These are phyloP conservation scores for Lodderomyces pseudojiufengensis DNA, from an alignment of 1,139 yeast genomes.

Conservation along the genomic window DNA sequence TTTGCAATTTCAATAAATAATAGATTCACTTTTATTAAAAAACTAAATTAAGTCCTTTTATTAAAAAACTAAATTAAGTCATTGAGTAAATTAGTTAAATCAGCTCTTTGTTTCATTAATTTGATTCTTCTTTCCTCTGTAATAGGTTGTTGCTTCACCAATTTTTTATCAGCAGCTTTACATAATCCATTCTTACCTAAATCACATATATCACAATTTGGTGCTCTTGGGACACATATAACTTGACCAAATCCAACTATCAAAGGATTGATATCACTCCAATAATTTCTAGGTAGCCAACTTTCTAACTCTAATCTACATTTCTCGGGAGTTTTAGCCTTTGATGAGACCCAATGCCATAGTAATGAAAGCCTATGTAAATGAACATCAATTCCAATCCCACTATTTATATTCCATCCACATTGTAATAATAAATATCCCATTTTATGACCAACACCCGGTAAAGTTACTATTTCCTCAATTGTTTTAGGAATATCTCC, in stretches of 20 bases:
- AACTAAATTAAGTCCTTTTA: too few species aligned
- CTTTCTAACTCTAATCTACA: constrained; percentile 65
- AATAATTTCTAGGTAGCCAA: constrained; percentile 70
- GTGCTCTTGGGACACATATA: constrained; percentile 70
- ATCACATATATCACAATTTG: constrained; percentile 73
- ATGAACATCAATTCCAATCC: constrained; percentile 95
- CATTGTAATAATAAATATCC: constrained; percentile 75
- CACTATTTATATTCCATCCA: constrained; percentile 70
- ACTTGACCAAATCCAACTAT: constrained; percentile 94
- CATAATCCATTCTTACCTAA: constrained; percentile 53
- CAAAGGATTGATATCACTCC: constrained; percentile 84
- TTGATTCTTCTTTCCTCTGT: constrained; percentile 30
- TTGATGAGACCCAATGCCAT: constrained; percentile 72
- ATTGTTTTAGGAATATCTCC: constrained; percentile 73
- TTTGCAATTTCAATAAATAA: too few species aligned
- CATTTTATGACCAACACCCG: constrained; percentile 98
- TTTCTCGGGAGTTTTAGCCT: constrained; percentile 64
- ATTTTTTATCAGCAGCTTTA: constrained; percentile 44
- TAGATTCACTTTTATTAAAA: too few species aligned
- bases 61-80: constrained; percentile 15
- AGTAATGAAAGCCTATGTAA: constrained; percentile 75
- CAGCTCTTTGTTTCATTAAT: constrained; percentile 36
- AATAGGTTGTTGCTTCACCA: constrained; percentile 29
- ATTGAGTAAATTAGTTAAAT: constrained; percentile 22
- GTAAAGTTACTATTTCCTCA: constrained; percentile 62